Evolutionary conservation across 192 early-diverging fungal genomes (phyloP), one percentile per base, ranked within the genome.

Genomic region (Dispira simplex): DNA sequence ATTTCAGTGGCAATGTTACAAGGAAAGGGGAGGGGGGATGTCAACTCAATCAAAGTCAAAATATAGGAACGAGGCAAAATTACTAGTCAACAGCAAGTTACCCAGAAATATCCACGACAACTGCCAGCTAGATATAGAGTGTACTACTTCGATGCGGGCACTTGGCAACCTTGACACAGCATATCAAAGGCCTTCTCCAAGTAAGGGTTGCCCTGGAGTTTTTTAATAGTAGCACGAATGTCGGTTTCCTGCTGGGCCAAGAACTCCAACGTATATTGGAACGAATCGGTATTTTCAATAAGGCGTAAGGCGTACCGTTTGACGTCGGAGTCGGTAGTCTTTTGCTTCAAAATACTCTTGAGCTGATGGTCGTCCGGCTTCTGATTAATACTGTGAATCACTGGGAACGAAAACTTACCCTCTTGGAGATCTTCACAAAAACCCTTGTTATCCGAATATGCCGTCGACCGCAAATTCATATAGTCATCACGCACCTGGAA

Each of bases 401-500:
- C 82, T 16, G 90, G 90, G 72, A 89, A 99, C 13, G 92, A 95
- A 71, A 96, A 99, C 77, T 99, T 99, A 68, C 97, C 97, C 77
- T 99, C 97, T 0, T 93, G 95, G 49, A 99, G 72, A 68, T 99
- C 97, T 75, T 99, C 97, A 66, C 94, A 95, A 70, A 89, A 99
- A 26, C 97, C 97, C 73, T 99, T 99, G 71, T 90, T 92, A 56
- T 90, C 85, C 8, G 85, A 77, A 67, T 95, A 99, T 81, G 82
- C 78, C 21, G 76, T 77, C 11, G 94, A 93, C 65, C 86, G 82
- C 11, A 99, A 73, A 67, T 99, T 99, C 70, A 97, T 81, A 59
- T 91, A 98, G 64, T 99, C 97, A 73, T 99, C 97, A 46, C 95
- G 81, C 64, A 99, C 85, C 75, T 99, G 97, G 69, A 93, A 99